Conservation (phyloP, 495 filamentous ascomycete genomes). For the Xylaria nigripes region DNA sequence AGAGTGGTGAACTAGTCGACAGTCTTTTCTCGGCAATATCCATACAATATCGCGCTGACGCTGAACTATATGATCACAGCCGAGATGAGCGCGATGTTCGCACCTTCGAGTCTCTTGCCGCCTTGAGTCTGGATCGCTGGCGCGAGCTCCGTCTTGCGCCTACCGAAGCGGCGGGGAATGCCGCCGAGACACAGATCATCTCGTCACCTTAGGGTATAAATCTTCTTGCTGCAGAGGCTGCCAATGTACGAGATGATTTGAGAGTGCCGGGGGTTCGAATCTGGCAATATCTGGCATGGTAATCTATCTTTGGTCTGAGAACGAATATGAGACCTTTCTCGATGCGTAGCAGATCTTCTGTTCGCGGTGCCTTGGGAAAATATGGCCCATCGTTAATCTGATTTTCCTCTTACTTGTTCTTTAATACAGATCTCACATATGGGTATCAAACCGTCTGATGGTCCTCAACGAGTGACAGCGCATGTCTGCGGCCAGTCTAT, state of each 20-base stretch:
- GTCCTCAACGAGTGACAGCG: too few relatives aligned
- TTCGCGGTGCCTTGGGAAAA: too few relatives aligned
- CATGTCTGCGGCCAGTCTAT: too few relatives aligned
- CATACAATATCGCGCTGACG: background rate
- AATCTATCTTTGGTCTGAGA: too few relatives aligned
- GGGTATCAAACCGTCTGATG: too few relatives aligned
- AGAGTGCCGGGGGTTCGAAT: background rate
- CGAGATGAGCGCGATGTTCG: background rate
- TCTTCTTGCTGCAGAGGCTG: background rate
- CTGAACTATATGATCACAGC: slow-evolving; percentile 3
- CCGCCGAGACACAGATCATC: background rate
- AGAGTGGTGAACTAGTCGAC: background rate
- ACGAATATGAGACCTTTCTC: too few relatives aligned
- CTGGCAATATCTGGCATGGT: too few relatives aligned
- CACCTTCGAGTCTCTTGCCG: background rate
- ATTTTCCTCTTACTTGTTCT: too few relatives aligned
- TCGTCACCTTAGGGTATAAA: background rate
- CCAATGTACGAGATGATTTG: background rate
- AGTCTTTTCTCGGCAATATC: background rate
- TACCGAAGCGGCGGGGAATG: background rate
- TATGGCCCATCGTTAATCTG: too few relatives aligned
- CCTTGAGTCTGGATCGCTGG: background rate
- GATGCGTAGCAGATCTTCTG: too few relatives aligned
- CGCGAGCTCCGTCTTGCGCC: background rate
- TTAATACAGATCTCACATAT: too few relatives aligned